Evolutionary conservation across 2,329 filamentous ascomycete genomes (phyloP).

Genomic region (Aspergillus pseudoglaucus): DNA sequence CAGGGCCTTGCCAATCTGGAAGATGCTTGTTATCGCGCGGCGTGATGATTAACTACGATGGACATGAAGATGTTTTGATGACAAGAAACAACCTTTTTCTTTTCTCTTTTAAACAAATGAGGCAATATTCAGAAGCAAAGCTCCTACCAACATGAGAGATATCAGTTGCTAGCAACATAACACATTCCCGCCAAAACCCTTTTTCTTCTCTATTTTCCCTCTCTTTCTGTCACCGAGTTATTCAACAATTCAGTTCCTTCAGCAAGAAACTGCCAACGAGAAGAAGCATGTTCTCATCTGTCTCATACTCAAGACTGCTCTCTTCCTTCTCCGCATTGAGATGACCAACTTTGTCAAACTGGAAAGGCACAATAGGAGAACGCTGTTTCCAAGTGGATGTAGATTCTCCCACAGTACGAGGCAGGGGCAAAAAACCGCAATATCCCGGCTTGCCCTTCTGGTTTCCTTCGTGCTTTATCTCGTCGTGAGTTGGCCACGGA

Average conservation of each 20-base stretch:
- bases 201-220: neutral
- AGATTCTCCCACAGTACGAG: constrained; percentile 24
- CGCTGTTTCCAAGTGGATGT: constrained; percentile 28
- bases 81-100: neutral
- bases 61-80: neutral
- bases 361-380: constrained; percentile 11
- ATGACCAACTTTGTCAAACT: constrained; percentile 18
- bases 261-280: constrained; percentile 10
- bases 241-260: constrained; percentile 9
- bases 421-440: constrained; percentile 24
- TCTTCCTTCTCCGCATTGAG: constrained; percentile 4
- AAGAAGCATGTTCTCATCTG: constrained; percentile 7
- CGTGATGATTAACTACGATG: constrained; percentile 4
- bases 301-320: constrained; percentile 1
- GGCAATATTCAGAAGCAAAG: neutral
- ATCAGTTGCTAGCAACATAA: no score
- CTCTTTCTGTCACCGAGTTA: no score
- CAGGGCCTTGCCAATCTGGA: constrained; percentile 60
- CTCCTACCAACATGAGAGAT: neutral
- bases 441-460: constrained; percentile 23
- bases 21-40: constrained; percentile 49
- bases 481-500: constrained; percentile 24
- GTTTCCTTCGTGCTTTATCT: constrained; percentile 27
- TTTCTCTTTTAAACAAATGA: no score
- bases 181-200: neutral